Base-by-base conservation (phyloP, 139 green algal species). In the Eudorina sp. region DNA sequence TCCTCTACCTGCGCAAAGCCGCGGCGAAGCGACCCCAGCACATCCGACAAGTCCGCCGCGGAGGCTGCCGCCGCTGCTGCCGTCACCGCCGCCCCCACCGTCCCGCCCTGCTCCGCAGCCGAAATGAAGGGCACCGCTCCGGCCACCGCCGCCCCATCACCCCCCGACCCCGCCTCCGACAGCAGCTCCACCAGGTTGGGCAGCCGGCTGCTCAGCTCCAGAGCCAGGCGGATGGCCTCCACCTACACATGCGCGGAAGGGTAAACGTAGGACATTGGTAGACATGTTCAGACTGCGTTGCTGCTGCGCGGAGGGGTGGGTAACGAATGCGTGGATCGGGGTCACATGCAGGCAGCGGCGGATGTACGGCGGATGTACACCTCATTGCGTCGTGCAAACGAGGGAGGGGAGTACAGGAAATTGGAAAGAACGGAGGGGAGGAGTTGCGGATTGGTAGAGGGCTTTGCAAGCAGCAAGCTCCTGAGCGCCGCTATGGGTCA, bases 101-200 rank as follows among this genome's bases (percentile, higher is more conserved):
- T 2, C 5, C 51, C 53, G n/a, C 41, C 64, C 23, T 29, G 19
- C 62, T 72, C 62, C 62, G 62, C 27, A 5, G 48, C 40, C n/a
- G 83, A 72, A 11, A 88, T 41, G 68, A 81, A 60, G 27, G 43
- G 68, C 62, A 66, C 27, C 53, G 31, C 8, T 0, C 51, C 53
- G 4, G 36, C 64, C 23, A 27, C 64, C 40, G 34, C 34, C 21
- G 53, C 21, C 29, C 27, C 55, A 0, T 27, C 86, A 11, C 43
- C 60, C 16, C 68, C 75, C 41, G 1, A 19, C 62, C 38, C 36
- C 41, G 48, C n/a, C 8, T 25, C 25, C 4, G 72, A 60, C 72
- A 97, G 88, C n/a, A 97, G 83, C 34, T 92, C 83, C 46, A 96
- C 89, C 29, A 97, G 70, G 73, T 94, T 75, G n/a, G 92, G 93